phyloP scores from a whole-genome alignment of 1,139 yeast genomes.

The Yamadazyma atlantica region DNA sequence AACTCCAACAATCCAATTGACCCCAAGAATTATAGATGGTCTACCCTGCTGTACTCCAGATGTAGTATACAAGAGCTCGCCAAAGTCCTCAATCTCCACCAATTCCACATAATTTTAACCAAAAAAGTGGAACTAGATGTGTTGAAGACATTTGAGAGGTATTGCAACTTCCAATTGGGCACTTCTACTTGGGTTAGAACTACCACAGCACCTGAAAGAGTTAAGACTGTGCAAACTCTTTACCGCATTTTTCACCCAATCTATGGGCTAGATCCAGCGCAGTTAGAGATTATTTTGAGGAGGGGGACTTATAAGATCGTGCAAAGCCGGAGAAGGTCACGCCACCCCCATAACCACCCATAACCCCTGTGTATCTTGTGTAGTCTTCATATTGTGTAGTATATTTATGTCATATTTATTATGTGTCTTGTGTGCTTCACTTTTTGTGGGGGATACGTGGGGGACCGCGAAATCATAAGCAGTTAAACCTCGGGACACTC shows the following conservation, averaged over 20 bases:
- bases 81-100: constrained; percentile 20
- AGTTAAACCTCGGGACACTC: background rate
- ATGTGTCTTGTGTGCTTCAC: too few relatives aligned
- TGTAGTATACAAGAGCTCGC: constrained; percentile 12
- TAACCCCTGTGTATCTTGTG: too few relatives aligned
- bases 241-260: constrained; percentile 43
- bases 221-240: constrained; percentile 48
- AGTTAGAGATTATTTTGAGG: constrained; percentile 68
- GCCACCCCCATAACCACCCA: too few relatives aligned
- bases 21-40: too few relatives aligned
- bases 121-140: constrained; percentile 52
- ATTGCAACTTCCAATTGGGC: constrained; percentile 69
- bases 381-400: too few relatives aligned
- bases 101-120: constrained; percentile 23
- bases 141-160: constrained; percentile 53
- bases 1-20: background rate
- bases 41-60: constrained; percentile 16
- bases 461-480: constrained; percentile 1
- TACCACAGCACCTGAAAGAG: constrained; percentile 55
- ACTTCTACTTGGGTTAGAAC: constrained; percentile 81
- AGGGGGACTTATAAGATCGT: constrained; percentile 77
- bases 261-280: constrained; percentile 43
- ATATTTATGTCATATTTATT: too few relatives aligned
- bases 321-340: constrained; percentile 81
- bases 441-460: too few relatives aligned